Evolutionary conservation across 257 asterid genomes (phyloP).

Genomic region (Jasminum sambac): DNA sequence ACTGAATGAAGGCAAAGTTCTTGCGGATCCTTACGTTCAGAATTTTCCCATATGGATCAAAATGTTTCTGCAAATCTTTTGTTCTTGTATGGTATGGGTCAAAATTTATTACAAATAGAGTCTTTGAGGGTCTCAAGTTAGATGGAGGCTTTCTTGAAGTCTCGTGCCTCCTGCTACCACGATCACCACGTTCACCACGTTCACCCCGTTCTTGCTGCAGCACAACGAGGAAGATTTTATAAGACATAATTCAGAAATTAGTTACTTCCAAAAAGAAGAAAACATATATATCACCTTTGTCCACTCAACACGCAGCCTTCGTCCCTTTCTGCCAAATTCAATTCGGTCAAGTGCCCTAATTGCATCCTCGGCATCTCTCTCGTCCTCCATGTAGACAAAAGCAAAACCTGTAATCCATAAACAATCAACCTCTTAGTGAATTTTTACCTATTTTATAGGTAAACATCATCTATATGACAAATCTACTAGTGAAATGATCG

Average conservation of each 20-base stretch:
- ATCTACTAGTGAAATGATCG: constrained; percentile 23
- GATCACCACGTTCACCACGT: too few species aligned
- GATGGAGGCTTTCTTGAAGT: constrained; percentile 52
- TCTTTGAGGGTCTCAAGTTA: constrained; percentile 57
- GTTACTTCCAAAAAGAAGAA: not conserved
- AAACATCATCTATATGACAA: constrained; percentile 18
- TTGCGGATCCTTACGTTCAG: constrained; percentile 69
- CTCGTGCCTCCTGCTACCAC: constrained; percentile 44
- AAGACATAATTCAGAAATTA: not conserved
- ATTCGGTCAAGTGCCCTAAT: constrained; percentile 70
- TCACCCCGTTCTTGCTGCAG: constrained; percentile 60
- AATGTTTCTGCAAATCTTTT: constrained; percentile 73
- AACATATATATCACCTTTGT: constrained; percentile 50
- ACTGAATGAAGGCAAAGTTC: constrained; percentile 80
- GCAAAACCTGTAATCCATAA: constrained; percentile 43
- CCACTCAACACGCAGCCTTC: constrained; percentile 92
- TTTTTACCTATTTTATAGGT: not conserved
- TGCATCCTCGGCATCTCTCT: constrained; percentile 88
- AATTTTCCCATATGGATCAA: constrained; percentile 77
- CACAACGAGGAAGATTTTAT: constrained; percentile 19
- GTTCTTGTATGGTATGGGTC: constrained; percentile 71
- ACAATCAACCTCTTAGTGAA: not conserved
- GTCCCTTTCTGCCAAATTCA: constrained; percentile 81
- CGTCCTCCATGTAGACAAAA: constrained; percentile 84
- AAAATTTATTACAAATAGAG: constrained; percentile 79